Evolutionary conservation across 2,329 filamentous ascomycete species (phyloP).

Genomic region (Nothophaeocryptopus gaeumannii): DNA sequence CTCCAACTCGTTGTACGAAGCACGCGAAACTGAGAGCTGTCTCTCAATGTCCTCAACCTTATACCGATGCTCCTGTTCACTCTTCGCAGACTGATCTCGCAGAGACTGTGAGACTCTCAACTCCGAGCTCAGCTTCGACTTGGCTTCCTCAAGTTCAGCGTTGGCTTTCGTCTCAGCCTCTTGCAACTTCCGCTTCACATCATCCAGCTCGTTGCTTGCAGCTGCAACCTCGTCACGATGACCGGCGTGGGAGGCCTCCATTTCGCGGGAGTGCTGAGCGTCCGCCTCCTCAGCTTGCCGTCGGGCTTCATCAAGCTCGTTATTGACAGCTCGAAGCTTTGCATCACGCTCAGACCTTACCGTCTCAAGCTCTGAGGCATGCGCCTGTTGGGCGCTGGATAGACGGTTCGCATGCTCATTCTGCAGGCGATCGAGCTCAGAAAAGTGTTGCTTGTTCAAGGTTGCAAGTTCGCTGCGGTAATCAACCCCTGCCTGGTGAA

Average conservation of each 20-base stretch:
- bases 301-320: conserved; percentile 5
- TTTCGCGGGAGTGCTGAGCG: background rate
- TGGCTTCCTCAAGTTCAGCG: background rate
- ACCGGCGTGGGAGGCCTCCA: background rate
- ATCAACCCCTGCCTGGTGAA: background rate
- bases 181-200: background rate
- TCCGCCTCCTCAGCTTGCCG: conserved; percentile 6
- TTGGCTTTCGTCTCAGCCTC: background rate
- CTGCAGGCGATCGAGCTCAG: conserved; percentile 4
- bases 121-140: background rate
- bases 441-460: background rate
- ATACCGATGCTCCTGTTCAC: background rate
- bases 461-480: background rate
- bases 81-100: background rate
- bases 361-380: conserved; percentile 9
- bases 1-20: conserved; percentile 2
- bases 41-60: conserved; percentile 2
- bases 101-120: conserved; percentile 1
- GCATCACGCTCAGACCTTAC: conserved; percentile 7
- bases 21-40: conserved; percentile 3
- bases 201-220: conserved; percentile 4
- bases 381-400: background rate
- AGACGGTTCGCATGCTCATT: conserved; percentile 4
- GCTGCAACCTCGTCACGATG: conserved; percentile 1
- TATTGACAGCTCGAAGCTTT: conserved; percentile 6